A percentile compares a stretch with the other conserved stretches of the same genome.
These are phyloP conservation scores for Pichia ethanolica DNA, from an alignment of 805 yeast species.

Conservation along the genomic window DNA sequence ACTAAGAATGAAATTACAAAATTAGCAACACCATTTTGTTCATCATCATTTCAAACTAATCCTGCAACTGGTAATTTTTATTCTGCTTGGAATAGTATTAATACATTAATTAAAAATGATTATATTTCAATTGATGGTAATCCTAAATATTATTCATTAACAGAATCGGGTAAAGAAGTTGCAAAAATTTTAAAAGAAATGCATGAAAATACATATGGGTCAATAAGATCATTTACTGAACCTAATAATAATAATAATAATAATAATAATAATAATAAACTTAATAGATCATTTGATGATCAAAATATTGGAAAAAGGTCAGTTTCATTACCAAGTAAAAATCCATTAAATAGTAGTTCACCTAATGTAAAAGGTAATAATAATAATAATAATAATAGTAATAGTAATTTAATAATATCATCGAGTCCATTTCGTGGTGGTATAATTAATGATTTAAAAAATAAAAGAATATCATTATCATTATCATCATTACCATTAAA, in stretches of 20 bases:
- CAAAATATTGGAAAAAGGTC: too few species aligned
- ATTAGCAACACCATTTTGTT: conserved; percentile 48
- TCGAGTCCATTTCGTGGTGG: conserved; percentile 8
- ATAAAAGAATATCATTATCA: not conserved
- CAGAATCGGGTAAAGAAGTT: conserved; percentile 60
- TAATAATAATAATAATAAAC: too few species aligned
- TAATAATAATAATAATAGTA: too few species aligned
- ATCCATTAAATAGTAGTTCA: conserved; percentile 5
- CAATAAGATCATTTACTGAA: not conserved
- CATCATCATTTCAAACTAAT: conserved; percentile 48
- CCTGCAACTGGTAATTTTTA: conserved; percentile 56
- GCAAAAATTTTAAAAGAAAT: conserved; percentile 50
- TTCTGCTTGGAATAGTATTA: conserved; percentile 70
- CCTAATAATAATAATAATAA: not conserved
- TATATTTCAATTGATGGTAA: conserved; percentile 50
- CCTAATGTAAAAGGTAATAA: too few species aligned
- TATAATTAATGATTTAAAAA: not conserved
- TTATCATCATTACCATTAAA: not conserved
- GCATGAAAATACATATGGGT: not conserved
- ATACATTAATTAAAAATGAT: conserved; percentile 53
- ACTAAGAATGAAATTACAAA: conserved; percentile 52
- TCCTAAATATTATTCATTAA: conserved; percentile 54
- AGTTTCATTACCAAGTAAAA: not conserved
- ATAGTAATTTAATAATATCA: not conserved
- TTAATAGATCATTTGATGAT: too few species aligned